Conservation (phyloP, 805 yeast genomes). For the Zygoascus tannicola region DNA sequence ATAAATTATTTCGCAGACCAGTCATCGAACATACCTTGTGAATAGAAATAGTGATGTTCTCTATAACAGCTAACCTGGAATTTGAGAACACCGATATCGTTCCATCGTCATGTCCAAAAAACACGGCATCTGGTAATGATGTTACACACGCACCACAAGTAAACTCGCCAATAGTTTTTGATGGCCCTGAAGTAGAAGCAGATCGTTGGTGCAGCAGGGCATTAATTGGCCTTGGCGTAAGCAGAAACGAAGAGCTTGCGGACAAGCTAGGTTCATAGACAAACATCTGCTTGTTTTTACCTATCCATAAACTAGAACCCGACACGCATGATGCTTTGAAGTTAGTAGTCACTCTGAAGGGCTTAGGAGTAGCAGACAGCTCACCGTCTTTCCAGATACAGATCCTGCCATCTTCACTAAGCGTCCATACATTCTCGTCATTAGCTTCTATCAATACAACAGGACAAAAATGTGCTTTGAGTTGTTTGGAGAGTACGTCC, state of each 20-base stretch:
- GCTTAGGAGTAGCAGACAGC: constrained; percentile 20
- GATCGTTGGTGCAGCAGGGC: constrained; percentile 6
- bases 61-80: constrained; percentile 19
- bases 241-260: constrained; percentile 16
- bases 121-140: constrained; percentile 22
- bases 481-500: constrained; percentile 17
- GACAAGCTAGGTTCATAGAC: constrained; percentile 25
- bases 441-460: constrained; percentile 14
- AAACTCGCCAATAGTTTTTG: constrained; percentile 22
- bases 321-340: constrained; percentile 20
- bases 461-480: constrained; percentile 17
- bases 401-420: constrained; percentile 32
- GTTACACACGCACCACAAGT: constrained; percentile 23
- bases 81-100: constrained; percentile 25
- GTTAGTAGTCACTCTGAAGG: constrained; percentile 23
- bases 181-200: not conserved
- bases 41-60: constrained; percentile 25
- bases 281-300: constrained; percentile 23
- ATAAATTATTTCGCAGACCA: constrained; percentile 23
- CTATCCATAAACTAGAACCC: constrained; percentile 27
- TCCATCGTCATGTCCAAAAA: constrained; percentile 35
- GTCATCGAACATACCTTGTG: constrained; percentile 21
- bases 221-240: constrained; percentile 21
- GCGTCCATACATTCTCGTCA: constrained; percentile 23
- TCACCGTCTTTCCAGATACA: constrained; percentile 26